Percentiles rank a stretch among this genome's conserved stretches.
phyloP scores from a whole-genome alignment of 768 basidiomycete species.

The Tricholomella constricta region DNA sequence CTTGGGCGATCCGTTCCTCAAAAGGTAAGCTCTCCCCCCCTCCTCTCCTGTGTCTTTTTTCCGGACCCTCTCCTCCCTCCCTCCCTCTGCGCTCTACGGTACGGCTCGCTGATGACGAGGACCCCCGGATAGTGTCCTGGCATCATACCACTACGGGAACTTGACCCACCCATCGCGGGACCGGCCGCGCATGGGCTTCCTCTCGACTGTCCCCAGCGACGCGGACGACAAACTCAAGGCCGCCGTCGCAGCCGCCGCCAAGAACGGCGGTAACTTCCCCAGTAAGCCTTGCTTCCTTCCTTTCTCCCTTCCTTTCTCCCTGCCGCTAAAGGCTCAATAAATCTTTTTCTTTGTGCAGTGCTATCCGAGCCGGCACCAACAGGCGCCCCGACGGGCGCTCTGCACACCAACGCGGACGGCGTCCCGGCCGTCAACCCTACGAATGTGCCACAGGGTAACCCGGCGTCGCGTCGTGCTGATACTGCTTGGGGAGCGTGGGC shows the following conservation, averaged over 20 bases:
- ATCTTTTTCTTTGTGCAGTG: conserved; percentile 1
- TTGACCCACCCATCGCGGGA: conserved; percentile 66
- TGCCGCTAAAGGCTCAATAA: background rate
- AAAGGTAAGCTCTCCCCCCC: conserved; percentile 51
- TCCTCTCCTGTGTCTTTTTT: too few relatives aligned
- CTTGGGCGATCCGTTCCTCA: conserved; percentile 74
- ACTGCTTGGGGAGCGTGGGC: background rate
- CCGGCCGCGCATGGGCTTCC: conserved; percentile 67
- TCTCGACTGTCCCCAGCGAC: conserved; percentile 67
- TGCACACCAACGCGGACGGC: conserved; percentile 24
- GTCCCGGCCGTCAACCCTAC: conserved; percentile 23
- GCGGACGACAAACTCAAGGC: conserved; percentile 39
- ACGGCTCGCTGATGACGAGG: background rate
- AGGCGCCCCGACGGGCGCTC: conserved; percentile 27
- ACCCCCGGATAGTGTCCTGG: conserved; percentile 49
- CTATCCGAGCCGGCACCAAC: conserved; percentile 41
- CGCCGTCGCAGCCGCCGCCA: conserved; percentile 28
- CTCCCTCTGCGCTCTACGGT: too few relatives aligned
- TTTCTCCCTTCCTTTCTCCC: background rate
- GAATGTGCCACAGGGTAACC: background rate
- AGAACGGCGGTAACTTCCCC: conserved; percentile 35
- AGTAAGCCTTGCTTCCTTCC: conserved; percentile 24
- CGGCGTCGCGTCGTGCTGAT: background rate
- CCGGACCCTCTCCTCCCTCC: too few relatives aligned
- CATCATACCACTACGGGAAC: conserved; percentile 75